Evolutionary conservation across 2,329 filamentous ascomycete species (phyloP).

Genomic region (Graphium sp.): DNA sequence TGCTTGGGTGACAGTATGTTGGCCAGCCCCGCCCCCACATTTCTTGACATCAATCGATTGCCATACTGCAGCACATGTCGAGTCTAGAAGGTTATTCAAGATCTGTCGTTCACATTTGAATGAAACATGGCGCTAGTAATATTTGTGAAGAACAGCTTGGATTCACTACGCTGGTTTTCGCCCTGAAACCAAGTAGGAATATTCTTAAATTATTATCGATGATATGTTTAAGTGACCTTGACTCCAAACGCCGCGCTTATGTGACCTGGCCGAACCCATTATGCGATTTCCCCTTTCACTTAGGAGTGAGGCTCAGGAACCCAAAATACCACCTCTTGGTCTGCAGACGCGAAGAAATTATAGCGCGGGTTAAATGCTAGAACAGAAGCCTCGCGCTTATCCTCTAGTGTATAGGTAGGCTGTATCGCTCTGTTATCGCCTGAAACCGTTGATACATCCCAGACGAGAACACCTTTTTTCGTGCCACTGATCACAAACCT

Average conservation of each 20-base stretch:
- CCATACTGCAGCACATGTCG: too few relatives aligned
- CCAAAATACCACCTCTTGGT: constrained; percentile 71
- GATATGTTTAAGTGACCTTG: too few relatives aligned
- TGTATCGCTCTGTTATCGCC: constrained; percentile 40
- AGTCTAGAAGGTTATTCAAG: too few relatives aligned
- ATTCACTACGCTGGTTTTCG: too few relatives aligned
- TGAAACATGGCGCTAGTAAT: too few relatives aligned
- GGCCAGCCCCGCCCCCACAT: too few relatives aligned
- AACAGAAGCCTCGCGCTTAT: constrained; percentile 53
- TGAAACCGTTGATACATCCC: constrained; percentile 55
- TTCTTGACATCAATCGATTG: too few relatives aligned
- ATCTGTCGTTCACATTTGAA: too few relatives aligned
- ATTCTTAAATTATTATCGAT: too few relatives aligned
- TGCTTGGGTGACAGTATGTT: too few relatives aligned
- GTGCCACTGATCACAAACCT: constrained; percentile 75
- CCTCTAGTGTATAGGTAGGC: constrained; percentile 47
- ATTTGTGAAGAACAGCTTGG: too few relatives aligned
- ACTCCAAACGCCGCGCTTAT: constrained; percentile 3
- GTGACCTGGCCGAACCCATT: neutral
- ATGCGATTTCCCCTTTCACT: constrained; percentile 4
- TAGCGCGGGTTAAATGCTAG: constrained; percentile 81
- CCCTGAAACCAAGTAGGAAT: too few relatives aligned
- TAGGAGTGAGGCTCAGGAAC: constrained; percentile 48
- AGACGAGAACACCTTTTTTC: constrained; percentile 60
- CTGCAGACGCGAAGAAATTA: constrained; percentile 82